Evolutionary conservation across 2,329 filamentous ascomycete species (phyloP).

Genomic region (Stenocarpella maydis): DNA sequence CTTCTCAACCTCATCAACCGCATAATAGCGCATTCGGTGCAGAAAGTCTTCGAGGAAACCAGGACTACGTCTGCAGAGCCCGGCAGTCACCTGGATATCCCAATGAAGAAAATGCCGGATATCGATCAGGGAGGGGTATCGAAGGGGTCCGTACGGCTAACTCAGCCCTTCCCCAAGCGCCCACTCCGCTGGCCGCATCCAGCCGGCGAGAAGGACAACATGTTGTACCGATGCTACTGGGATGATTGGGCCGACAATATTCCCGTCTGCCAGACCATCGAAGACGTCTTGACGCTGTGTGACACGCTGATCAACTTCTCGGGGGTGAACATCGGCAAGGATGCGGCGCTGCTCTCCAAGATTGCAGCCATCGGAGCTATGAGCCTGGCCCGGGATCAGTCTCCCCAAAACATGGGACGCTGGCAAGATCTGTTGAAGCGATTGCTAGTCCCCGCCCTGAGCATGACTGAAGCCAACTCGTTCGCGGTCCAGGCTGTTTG

Average conservation of each 20-base stretch:
- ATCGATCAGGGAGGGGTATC: conserved; percentile 71
- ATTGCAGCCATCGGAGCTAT: conserved; percentile 84
- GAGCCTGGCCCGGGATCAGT: conserved; percentile 75
- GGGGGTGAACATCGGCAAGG: conserved; percentile 88
- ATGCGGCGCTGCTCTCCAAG: conserved; percentile 79
- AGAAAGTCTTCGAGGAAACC: conserved; percentile 70
- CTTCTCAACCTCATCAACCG: conserved; percentile 83
- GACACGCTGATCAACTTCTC: conserved; percentile 84
- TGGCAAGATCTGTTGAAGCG: conserved; percentile 89
- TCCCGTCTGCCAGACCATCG: conserved; percentile 86
- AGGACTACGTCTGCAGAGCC: conserved; percentile 33
- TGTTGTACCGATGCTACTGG: conserved; percentile 94
- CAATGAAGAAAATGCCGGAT: conserved; percentile 54
- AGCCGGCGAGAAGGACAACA: conserved; percentile 80
- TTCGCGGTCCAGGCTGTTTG: conserved; percentile 87
- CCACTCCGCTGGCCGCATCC: conserved; percentile 84
- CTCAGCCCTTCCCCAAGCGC: conserved; percentile 68
- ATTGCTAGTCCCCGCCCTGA: conserved; percentile 86
- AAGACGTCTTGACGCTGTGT: conserved; percentile 90
- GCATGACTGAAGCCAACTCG: conserved; percentile 84
- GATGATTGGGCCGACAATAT: conserved; percentile 96
- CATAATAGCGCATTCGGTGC: conserved; percentile 82
- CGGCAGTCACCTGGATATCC: conserved; percentile 27
- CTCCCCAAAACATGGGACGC: conserved; percentile 73
- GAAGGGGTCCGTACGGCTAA: conserved; percentile 73